Percentiles rank a stretch among this genome's conserved stretches.
phyloP scores from a whole-genome alignment of 1,284 basidiomycete genomes.

The Cutaneotrichosporon cavernicola region DNA sequence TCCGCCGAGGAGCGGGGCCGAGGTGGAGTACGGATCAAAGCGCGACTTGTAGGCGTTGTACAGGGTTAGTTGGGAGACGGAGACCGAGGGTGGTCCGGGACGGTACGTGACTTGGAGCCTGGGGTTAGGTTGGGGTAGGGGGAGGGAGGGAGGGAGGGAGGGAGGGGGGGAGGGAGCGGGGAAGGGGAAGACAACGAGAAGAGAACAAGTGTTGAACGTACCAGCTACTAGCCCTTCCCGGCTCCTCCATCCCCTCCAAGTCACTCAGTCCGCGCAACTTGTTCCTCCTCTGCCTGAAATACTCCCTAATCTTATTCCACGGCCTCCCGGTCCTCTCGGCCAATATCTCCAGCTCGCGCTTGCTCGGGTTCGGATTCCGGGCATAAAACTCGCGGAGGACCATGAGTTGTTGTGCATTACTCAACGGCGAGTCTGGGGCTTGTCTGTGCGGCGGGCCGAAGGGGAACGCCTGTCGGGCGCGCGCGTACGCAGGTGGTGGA shows the following conservation, averaged over 20 bases:
- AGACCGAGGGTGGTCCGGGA: slow-evolving; percentile 26
- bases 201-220: slow-evolving; percentile 20
- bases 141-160: background rate
- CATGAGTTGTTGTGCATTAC: slow-evolving; percentile 38
- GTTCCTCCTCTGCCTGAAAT: slow-evolving; percentile 48
- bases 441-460: slow-evolving; percentile 23
- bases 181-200: too few species aligned
- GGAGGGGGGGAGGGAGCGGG: background rate
- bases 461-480: slow-evolving; percentile 18
- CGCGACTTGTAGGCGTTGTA: slow-evolving; percentile 46
- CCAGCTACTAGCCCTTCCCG: slow-evolving; percentile 47
- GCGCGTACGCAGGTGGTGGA: slow-evolving; percentile 26
- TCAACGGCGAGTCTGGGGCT: slow-evolving; percentile 23
- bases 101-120: slow-evolving; percentile 49
- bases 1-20: slow-evolving; percentile 40
- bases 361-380: slow-evolving; percentile 45
- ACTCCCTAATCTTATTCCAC: slow-evolving; percentile 48
- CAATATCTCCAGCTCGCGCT: slow-evolving; percentile 37
- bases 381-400: slow-evolving; percentile 44
- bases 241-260: slow-evolving; percentile 46
- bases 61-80: slow-evolving; percentile 42
- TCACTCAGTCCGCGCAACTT: slow-evolving; percentile 45
- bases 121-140: slow-evolving; percentile 1
- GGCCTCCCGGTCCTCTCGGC: slow-evolving; percentile 43
- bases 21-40: slow-evolving; percentile 43